phyloP scores from a whole-genome alignment of 2,329 filamentous ascomycete genomes.

The Ceratocystis colombiana region DNA sequence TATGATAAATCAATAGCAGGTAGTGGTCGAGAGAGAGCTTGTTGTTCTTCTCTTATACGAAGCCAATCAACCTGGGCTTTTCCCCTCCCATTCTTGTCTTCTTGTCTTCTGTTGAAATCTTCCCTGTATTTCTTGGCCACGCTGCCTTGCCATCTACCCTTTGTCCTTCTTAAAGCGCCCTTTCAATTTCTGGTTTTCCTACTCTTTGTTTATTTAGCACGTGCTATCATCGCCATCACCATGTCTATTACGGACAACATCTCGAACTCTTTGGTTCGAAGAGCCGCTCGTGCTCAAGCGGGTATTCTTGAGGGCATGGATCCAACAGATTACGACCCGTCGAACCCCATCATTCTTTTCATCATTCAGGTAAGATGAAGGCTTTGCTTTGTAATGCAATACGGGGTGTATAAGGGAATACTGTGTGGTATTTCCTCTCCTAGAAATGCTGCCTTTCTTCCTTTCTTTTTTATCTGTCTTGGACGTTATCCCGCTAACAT shows the following conservation, averaged over 20 bases:
- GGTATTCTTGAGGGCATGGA: constrained; percentile 64
- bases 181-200: too few relatives aligned
- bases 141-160: background rate
- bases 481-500: constrained; percentile 16
- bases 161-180: background rate
- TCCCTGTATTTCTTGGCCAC: background rate
- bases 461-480: background rate
- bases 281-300: constrained; percentile 36
- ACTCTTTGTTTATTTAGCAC: too few relatives aligned
- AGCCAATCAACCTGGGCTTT: too few relatives aligned
- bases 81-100: background rate
- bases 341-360: constrained; percentile 64
- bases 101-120: background rate
- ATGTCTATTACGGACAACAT: constrained; percentile 30
- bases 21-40: background rate
- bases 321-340: constrained; percentile 57
- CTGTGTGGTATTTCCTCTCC: background rate
- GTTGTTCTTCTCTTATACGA: constrained; percentile 4
- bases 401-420: background rate
- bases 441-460: background rate
- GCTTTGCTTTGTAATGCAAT: background rate
- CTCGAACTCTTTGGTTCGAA: constrained; percentile 27
- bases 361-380: constrained; percentile 53
- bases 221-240: constrained; percentile 17
- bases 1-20: background rate